Base-by-base conservation (phyloP, 805 yeast genomes). In the Saturnispora quitensis region DNA sequence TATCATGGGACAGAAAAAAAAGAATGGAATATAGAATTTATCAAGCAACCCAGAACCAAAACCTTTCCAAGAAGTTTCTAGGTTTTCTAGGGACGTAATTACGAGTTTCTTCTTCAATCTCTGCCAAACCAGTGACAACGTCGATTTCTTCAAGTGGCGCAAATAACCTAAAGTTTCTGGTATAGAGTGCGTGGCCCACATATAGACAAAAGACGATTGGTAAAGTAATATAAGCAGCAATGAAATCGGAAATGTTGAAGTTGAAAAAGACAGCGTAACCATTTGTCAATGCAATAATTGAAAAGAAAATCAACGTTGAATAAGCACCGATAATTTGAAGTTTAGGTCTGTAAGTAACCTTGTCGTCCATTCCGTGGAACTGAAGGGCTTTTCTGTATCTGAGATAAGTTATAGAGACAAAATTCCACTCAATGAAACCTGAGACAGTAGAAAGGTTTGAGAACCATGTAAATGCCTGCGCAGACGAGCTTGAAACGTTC, bases 141-240 rank as follows among this genome's bases (percentile, higher is more conserved):
- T 84, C 89, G 55, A 84, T 73, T 51, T 80, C 78, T 43, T 75
- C 80, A 5, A 76, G 68, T 24, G 85, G 82, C 20, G 68, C 67
- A 50, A 73, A 68, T 74, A 80, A 73, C 47, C 43, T 53, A 68
- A 69, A 72, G 50, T 75, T 73, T 44, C 64, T 71, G 40, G 72
- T 69, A 63, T 71, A 77, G 8, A 73, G 3, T 59, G 77, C 77
- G 66, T 83, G 88, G 2, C 81, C 85, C 36, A 75, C 53, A 65
- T 79, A 84, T 40, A 84, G 68, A 5, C 67, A 66, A 9, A 75
- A 55, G 54, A 79, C 74, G 55, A 77, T 71, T 36, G 84, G 86
- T 50, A 84, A 62, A 0, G 88, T 82, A 54, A 84, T 53, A 51
- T 62, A 84, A 4, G 89, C 85, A 33, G 90, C 89, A 51, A 84